Conservation (phyloP, 331 rosid genomes). For the Rhamnella rubrinervis region DNA sequence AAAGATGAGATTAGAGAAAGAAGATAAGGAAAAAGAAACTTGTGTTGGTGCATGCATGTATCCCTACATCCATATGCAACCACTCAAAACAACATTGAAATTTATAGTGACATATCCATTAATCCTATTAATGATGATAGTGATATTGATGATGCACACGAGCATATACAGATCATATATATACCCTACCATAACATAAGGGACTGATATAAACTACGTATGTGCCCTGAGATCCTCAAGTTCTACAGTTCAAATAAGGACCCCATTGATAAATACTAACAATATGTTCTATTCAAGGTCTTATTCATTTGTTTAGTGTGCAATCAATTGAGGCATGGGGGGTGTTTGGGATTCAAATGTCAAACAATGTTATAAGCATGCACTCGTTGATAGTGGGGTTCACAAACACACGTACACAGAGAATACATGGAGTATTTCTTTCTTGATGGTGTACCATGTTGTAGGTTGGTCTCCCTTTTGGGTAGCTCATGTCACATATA, state of each 20-base stretch:
- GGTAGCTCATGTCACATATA: conserved; percentile 29
- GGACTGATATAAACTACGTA: conserved; percentile 9
- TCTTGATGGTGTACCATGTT: conserved; percentile 6
- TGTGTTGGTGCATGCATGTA: not conserved
- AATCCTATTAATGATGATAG: not conserved
- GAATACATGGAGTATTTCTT: not conserved
- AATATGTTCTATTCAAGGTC: not conserved
- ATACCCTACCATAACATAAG: not conserved
- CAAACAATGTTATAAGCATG: not conserved
- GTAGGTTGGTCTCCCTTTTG: conserved; percentile 34
- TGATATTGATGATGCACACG: not conserved
- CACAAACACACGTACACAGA: not conserved
- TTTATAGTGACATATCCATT: not conserved
- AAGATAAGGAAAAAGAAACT: not conserved
- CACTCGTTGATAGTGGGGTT: conserved; percentile 13
- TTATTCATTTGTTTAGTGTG: too few relatives aligned
- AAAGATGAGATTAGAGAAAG: too few relatives aligned
- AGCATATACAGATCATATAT: too few relatives aligned
- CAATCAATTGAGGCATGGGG: too few relatives aligned
- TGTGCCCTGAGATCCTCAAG: conserved; percentile 11
- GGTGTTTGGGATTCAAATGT: too few relatives aligned
- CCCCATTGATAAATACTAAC: not conserved
- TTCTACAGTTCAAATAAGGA: not conserved
- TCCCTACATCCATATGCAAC: too few relatives aligned
- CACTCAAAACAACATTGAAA: not conserved